Evolutionary conservation across 768 basidiomycete genomes (phyloP), one percentile per base, ranked within the genome.

Genomic region (Suillus americanus): DNA sequence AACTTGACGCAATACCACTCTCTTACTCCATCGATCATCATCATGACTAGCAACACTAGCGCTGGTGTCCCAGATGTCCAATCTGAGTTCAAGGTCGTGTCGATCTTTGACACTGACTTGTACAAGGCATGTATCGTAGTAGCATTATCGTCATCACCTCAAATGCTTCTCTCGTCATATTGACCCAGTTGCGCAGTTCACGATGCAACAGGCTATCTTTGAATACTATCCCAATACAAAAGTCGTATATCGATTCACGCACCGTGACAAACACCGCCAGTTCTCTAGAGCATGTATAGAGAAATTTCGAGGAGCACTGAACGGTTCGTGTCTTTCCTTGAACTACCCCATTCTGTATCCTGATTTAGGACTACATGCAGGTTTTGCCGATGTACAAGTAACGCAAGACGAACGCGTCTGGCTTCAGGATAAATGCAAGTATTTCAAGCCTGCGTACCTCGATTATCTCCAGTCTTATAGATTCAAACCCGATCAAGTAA

Each of bases 141-240:
- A 33, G 20, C 30, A 33, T 28, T 30, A 18, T 53, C 51, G 9
- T 23, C 5, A 16, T 20, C 53, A 48, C 43, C 23, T 38, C 12
- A 33, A n/a, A 61, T 50, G 23, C 16, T 37, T 51, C 38, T 65
- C 41, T 65, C 14, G 40, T 51, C 28, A 18, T 7, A 4, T 56
- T 56, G 40, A 59, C 18, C 10, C 28, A 30, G 55, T 20, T 54
- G 23, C 37, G 16, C 64, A 97, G 94, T 81, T 97, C 55, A 92
- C 95, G 0, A 99, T 97, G 97, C 97, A 99, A 79, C 92, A 96
- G 77, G 95, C 94, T 0, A 88, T 98, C 28, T 70, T 89, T 63
- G 82, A 85, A 25, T 87, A 89, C 66, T 96, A 95, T 71, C 90
- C 89, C n/a, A 78, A 86, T 51, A 83, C 85, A 1, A 72, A 81